Percentiles rank a stretch among this genome's conserved stretches.
Conservation (phyloP, 1,284 basidiomycete species). For the Neonothopanus nambi region DNA sequence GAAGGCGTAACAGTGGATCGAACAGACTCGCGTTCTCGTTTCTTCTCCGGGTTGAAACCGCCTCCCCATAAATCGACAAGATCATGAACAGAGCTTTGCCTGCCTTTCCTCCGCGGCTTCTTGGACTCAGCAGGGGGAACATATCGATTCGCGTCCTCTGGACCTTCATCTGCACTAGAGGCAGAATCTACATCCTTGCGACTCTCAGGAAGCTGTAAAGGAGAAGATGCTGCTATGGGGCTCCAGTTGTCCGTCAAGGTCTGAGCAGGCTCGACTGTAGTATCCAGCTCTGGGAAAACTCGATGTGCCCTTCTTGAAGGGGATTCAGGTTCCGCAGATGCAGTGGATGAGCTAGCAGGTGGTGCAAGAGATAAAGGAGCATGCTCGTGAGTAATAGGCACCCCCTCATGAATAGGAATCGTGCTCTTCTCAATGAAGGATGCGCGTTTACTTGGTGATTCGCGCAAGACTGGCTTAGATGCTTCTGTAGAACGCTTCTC, state of each 20-base stretch:
- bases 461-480: constrained; percentile 52
- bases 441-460: constrained; percentile 69
- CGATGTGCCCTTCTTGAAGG: constrained; percentile 18
- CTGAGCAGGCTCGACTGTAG: constrained; percentile 21
- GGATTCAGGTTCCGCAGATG: constrained; percentile 10
- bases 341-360: neutral
- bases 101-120: constrained; percentile 42
- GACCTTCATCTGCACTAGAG: constrained; percentile 63
- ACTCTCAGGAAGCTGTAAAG: constrained; percentile 2
- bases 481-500: constrained; percentile 27
- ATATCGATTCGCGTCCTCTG: constrained; percentile 52
- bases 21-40: constrained; percentile 29
- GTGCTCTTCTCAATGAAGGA: constrained; percentile 60
- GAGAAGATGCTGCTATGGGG: constrained; percentile 22
- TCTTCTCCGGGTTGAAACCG: constrained; percentile 36
- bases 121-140: constrained; percentile 18
- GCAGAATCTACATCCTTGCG: constrained; percentile 31
- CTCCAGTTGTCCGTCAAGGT: constrained; percentile 30
- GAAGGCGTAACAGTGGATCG: constrained; percentile 11
- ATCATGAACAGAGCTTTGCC: constrained; percentile 80
- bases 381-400: constrained; percentile 41
- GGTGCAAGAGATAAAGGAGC: constrained; percentile 20
- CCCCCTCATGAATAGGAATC: constrained; percentile 49
- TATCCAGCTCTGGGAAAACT: constrained; percentile 34
- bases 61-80: constrained; percentile 76